Base-by-base conservation (phyloP, 306 rosid genomes). In the Hippophae tibetana region DNA sequence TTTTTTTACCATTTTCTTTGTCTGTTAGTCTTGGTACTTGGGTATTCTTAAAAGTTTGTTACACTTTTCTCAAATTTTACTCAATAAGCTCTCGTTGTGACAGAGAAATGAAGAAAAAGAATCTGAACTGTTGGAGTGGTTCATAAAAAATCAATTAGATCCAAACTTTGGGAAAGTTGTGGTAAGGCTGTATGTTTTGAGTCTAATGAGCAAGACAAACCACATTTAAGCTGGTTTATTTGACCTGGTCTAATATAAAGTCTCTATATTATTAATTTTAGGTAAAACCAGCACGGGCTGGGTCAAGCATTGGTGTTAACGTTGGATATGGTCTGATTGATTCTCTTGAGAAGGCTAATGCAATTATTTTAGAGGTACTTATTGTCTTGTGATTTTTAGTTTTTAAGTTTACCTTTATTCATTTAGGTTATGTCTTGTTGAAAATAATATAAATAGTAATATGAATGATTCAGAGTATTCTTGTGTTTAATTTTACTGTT, bases 241-340 rank as follows among this genome's bases (percentile, higher is more conserved):
- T 27, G 52, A 46, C 56, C 64, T 52, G 44, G 26, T 58, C 63
- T 40, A 10, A 54, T 48, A 55, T 25, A 12, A 53, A 61, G 58
- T 54, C 23, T 74, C 58, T 63, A 53, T 47, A 57, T 41, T 26
- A 25, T 58, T 31, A 42, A 55, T 64, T 69, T 31, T 71, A 90
- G 96, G 96, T 85, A 72, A 87, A 90, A 81, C 98, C 98, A 81
- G 76, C 81, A 53, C 83, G 76, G 69, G 98, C 92, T 57, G 98
- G 98, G 50, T 90, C 96, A 67, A 90, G 98, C 79, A 85, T 90
- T 42, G 98, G 98, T 51, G 98, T 90, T 47, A 74, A 64, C 18
- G 98, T 87, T 69, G 98, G 95, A 54, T 87, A 90, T 62, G 98
- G 98, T 57, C 82, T 87, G 70, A 72, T 43, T 43, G 96, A 90